A percentile compares a stretch with the other conserved stretches of the same genome.
Evolutionary conservation across 148 eudicot genomes (phyloP).

Genomic region (Bassia scoparia): DNA sequence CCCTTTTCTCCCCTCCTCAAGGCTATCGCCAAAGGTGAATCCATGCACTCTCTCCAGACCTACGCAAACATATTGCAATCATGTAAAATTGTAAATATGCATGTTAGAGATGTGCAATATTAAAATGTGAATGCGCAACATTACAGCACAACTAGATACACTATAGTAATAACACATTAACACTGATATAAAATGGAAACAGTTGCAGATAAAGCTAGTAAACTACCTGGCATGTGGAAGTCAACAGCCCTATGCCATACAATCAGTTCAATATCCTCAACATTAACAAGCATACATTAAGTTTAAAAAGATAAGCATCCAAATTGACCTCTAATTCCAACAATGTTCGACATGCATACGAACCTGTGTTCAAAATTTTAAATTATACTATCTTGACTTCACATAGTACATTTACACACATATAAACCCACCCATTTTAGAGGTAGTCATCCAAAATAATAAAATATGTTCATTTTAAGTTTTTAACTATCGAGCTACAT

Average conservation of each 20-base stretch:
- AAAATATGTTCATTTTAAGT: too few species aligned
- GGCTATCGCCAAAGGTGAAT: constrained; percentile 89
- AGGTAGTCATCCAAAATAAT: too few species aligned
- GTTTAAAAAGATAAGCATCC: too few species aligned
- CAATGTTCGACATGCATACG: too few species aligned
- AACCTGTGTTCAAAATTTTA: too few species aligned
- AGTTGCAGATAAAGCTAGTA: too few species aligned
- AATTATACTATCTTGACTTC: too few species aligned
- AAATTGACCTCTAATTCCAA: too few species aligned
- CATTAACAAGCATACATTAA: background rate
- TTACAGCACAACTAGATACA: background rate
- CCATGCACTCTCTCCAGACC: constrained; percentile 93
- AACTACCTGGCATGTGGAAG: background rate
- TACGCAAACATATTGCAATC: constrained; percentile 31
- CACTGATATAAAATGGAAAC: background rate
- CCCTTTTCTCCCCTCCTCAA: constrained; percentile 60
- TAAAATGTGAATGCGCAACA: background rate
- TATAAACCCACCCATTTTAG: too few species aligned
- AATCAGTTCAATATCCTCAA: background rate
- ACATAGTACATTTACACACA: too few species aligned
- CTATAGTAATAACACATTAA: background rate
- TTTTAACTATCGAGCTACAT: too few species aligned
- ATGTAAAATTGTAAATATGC: background rate
- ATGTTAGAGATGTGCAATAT: background rate
- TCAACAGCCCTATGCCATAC: background rate